Base-by-base conservation (phyloP, 179 eudicot genomes). In the Drosera spatulata region DNA sequence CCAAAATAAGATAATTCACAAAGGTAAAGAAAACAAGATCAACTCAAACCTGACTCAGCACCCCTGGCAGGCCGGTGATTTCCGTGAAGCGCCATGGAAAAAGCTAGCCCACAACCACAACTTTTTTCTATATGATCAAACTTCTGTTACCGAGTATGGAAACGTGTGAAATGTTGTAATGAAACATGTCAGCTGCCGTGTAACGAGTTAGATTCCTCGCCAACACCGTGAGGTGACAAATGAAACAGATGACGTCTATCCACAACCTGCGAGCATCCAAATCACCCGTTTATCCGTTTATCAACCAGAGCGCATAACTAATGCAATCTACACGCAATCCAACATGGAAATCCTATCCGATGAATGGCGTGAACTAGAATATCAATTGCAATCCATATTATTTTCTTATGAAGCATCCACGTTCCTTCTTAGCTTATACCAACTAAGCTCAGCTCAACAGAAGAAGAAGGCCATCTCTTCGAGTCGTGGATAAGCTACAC, bases 11-110 rank as follows among this genome's bases (percentile, higher is more conserved):
- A 10, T 60, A 57, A 22, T 41, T 50, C 5, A 41, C 22, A 65
- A 8, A 43, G 33, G 12, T 59, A 10, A 61, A 64, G 15, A 4
- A 42, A 43, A 53, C 10, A 53, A 60, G 58, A 7, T 52, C 53
- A 60, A 49, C 47, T 57, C 66, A 58, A 66, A 88, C 90, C 95
- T 81, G 80, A 67, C 12, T 66, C 72, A 53, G 71, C 48, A 49
- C 71, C 79, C 69, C 80, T 82, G 64, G 72, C 58, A 46, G 67
- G 63, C 53, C 43, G 69, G 62, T 66, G 77, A 59, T 61, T 69
- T 61, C 75, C 73, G 48, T 64, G 53, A 52, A 70, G 76, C 54
- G 77, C 83, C 95, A 87, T 87, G 64, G 66, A 69, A 66, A 71
- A 53, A 22, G 33, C 33, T 58, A 59, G 43, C 58, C 52, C 53